These are phyloP conservation scores for Pelargonium citronellum DNA, from an alignment of 441 rosid species.

Conservation along the genomic window DNA sequence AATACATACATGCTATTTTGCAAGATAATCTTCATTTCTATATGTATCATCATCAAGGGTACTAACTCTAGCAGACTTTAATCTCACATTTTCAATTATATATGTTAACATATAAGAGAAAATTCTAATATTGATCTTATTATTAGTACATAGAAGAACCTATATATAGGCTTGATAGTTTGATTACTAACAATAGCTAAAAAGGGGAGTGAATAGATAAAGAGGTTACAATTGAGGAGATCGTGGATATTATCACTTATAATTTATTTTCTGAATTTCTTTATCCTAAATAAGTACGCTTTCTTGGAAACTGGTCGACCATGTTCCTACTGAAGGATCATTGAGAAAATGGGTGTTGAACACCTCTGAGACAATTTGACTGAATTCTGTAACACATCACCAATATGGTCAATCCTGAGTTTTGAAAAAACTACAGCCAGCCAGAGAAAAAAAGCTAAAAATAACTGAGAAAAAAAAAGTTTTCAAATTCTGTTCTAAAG, in stretches of 20 bases:
- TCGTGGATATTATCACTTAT: no score
- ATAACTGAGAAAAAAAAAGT: neutral
- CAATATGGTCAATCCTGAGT: neutral
- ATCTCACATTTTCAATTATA: conserved; percentile 4
- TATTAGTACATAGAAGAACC: no score
- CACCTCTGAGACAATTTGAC: neutral
- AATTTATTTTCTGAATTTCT: no score
- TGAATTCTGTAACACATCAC: neutral
- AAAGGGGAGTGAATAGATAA: no score
- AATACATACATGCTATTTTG: neutral
- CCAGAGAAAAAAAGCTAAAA: neutral
- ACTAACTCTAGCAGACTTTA: neutral
- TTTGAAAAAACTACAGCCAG: neutral
- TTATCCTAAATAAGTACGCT: neutral
- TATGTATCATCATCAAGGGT: neutral
- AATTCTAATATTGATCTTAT: no score
- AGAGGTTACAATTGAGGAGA: no score
- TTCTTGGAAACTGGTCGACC: neutral
- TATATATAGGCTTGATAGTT: no score
- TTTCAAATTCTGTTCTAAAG: neutral
- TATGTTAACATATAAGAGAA: no score
- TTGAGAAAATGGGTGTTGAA: neutral
- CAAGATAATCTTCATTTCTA: neutral
- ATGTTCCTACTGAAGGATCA: conserved; percentile 3
- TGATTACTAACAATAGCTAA: no score